Percentiles rank a stretch among this genome's conserved stretches.
Conservation (phyloP, 352 stramenopile species). For the Globisporangium solare region DNA sequence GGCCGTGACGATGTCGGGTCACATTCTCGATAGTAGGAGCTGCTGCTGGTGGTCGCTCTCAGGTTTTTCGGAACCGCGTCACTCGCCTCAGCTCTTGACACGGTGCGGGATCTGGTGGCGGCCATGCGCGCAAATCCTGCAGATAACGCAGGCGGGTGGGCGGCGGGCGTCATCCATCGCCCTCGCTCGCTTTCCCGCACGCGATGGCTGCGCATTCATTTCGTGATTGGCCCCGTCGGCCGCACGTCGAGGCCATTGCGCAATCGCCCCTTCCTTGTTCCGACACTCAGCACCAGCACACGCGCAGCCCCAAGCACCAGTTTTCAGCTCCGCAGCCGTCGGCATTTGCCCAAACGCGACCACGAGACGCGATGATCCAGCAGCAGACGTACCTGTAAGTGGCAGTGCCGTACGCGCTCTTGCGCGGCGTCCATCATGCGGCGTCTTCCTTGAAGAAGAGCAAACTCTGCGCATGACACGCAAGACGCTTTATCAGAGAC, state of each 20-base stretch:
- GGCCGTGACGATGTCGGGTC: not conserved
- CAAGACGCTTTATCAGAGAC: not conserved
- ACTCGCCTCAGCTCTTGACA: not conserved
- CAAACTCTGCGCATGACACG: not conserved
- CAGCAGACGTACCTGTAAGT: not conserved
- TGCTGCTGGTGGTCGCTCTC: not conserved
- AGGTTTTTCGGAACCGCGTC: not conserved
- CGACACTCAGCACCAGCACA: not conserved
- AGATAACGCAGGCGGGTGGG: not conserved
- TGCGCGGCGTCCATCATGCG: not conserved
- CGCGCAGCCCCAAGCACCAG: not conserved
- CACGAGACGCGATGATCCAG: not conserved
- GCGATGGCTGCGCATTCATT: not conserved
- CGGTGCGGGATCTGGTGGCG: not conserved
- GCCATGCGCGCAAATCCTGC: not conserved
- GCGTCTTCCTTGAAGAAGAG: not conserved
- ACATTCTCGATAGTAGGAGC: not conserved
- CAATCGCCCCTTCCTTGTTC: not conserved
- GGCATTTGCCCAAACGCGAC: not conserved
- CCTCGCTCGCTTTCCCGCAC: not conserved
- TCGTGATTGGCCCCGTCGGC: not conserved
- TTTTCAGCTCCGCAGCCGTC: not conserved
- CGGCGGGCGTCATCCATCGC: not conserved
- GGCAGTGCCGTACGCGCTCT: not conserved
- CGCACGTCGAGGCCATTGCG: not conserved